Evolutionary conservation across 768 basidiomycete species (phyloP).

Genomic region (Tephrocybe rancida): DNA sequence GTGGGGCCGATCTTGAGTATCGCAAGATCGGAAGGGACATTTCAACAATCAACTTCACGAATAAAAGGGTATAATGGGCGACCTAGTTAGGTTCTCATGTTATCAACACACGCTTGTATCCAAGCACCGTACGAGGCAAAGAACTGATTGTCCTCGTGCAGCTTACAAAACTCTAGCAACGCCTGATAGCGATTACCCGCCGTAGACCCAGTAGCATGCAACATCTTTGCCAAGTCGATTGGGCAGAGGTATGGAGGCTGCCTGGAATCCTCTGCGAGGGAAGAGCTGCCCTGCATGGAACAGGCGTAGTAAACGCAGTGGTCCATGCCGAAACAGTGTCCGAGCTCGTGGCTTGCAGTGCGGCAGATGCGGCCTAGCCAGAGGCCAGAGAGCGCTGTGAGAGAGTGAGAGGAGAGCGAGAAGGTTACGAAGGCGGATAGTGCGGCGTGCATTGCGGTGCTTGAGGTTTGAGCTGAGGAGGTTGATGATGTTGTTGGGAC

Average conservation of each 20-base stretch:
- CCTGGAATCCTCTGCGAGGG: slow-evolving; percentile 32
- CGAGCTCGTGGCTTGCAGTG: slow-evolving; percentile 40
- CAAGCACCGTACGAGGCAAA: slow-evolving; percentile 30
- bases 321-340: slow-evolving; percentile 43
- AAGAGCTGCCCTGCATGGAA: slow-evolving; percentile 36
- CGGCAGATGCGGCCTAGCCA: slow-evolving; percentile 37
- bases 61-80: too few relatives aligned
- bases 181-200: slow-evolving; percentile 23
- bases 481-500: not conserved
- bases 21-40: too few relatives aligned
- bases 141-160: slow-evolving; percentile 24
- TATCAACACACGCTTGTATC: not conserved
- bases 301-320: slow-evolving; percentile 40
- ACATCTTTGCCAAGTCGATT: slow-evolving; percentile 32
- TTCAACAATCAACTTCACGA: too few relatives aligned
- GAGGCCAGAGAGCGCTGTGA: slow-evolving; percentile 22
- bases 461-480: not conserved
- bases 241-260: slow-evolving; percentile 39
- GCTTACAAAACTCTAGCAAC: slow-evolving; percentile 28
- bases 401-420: slow-evolving; percentile 13
- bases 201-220: slow-evolving; percentile 24
- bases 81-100: too few relatives aligned
- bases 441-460: slow-evolving; percentile 4
- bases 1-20: too few relatives aligned
- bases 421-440: slow-evolving; percentile 1